Evolutionary conservation across 805 yeast genomes (phyloP), one percentile per base, ranked within the genome.

Genomic region (Candida qinlingensis): DNA sequence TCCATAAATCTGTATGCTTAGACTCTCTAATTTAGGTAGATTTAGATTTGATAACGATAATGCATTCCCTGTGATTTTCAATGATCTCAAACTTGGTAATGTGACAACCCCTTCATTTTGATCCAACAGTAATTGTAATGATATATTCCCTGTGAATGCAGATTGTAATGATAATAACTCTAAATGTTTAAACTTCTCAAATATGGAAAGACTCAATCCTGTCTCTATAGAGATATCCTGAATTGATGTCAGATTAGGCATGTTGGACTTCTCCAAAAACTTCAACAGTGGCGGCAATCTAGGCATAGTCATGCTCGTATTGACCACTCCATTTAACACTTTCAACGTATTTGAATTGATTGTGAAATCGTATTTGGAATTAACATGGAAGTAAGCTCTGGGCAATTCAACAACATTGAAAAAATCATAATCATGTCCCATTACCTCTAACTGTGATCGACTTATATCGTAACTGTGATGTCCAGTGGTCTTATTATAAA

Each of bases 391-490:
- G 35, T 52, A 58, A 25, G 58, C 37, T 19, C 44, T 55, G 7
- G 62, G 61, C 5, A 58, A 33, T 7, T 39, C 35, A 5, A 28
- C 33, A 5, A 45, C 45, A 28, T 46, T 47, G 31, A 50, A 28
- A 26, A 58, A 51, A 37, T 54, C 54, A 44, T 58, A 58, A 7
- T 46, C 54, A 44, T 59, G 58, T 0, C 62, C 61, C 46, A 50
- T 45, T 2, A 52, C 19, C 26, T 48, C 52, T 11, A 47, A 39
- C 8, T 48, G 49, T 11, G 49, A 41, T n/a, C 25, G 33, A 10
- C 8, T 29, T 9, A 33, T 30, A 28, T 19, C 38, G 10, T 33
- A 26, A 26, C 13, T n/a, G 35, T 34, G 13, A 6, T 19, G 29
- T 26, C 12, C 31, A 9, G n/a, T 9, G 29, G 35, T 33, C 13